Evolutionary conservation across 2,329 filamentous ascomycete species (phyloP).

Genomic region (Arthroderma uncinatum): DNA sequence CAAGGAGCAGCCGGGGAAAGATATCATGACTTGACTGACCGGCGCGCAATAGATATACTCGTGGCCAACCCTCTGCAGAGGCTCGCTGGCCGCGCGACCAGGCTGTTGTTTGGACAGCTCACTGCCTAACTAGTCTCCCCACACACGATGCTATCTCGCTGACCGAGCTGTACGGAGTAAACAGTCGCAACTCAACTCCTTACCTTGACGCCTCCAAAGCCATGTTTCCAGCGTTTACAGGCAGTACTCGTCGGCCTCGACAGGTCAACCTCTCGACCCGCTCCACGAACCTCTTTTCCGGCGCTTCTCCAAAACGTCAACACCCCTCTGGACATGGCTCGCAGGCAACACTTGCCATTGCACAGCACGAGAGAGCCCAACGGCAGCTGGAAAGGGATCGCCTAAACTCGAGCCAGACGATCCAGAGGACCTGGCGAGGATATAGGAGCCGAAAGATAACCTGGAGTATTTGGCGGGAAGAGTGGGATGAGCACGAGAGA

Average conservation of each 20-base stretch:
- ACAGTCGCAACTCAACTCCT: background rate
- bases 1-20: background rate
- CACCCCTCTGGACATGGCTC: slow-evolving; percentile 49
- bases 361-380: slow-evolving; percentile 71
- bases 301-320: slow-evolving; percentile 44
- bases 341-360: slow-evolving; percentile 68
- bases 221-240: slow-evolving; percentile 92
- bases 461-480: slow-evolving; percentile 45
- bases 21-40: background rate
- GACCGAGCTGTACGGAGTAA: background rate
- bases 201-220: background rate
- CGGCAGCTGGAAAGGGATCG: slow-evolving; percentile 72
- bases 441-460: slow-evolving; percentile 51
- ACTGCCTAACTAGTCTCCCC: background rate
- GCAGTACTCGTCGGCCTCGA: slow-evolving; percentile 69
- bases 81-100: background rate
- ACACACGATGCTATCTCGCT: background rate
- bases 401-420: slow-evolving; percentile 57
- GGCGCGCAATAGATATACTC: background rate
- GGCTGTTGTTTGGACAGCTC: background rate
- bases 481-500: slow-evolving; percentile 51
- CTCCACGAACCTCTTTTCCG: slow-evolving; percentile 64
- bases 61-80: background rate
- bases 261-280: slow-evolving; percentile 92
- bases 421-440: slow-evolving; percentile 78